Base-by-base conservation (phyloP, 2,329 filamentous ascomycete species). In the Colletotrichum cordylinicola region DNA sequence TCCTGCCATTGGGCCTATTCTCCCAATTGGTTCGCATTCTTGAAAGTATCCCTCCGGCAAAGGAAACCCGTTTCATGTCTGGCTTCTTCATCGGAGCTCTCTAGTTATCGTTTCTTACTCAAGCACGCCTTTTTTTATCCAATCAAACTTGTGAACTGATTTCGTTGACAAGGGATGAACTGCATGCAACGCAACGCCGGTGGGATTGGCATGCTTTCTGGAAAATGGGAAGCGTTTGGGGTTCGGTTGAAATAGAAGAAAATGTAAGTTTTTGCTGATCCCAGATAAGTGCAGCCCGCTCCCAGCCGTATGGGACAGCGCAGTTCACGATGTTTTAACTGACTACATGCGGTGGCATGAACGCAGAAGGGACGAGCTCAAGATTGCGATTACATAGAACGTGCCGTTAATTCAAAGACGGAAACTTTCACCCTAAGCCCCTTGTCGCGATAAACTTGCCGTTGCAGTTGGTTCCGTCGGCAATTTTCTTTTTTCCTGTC, bases 121-220 rank as follows among this genome's bases (percentile, higher is more conserved):
- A 52, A 52, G 43, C 43, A 52, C 43, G 12, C 1, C 4, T 6
- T 0, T 0, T 21, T 24, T 24, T 0, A 0, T 0, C n/a, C n/a
- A 52, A 52, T 52, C 43, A 52, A 2, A 0, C 43, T 13, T 10
- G 2, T 43, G 8, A 8, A 2, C 0, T 18, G 24, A 21, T 13
- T 21, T 1, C 10, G 12, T 52, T 4, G 0, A 21, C 43, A 52
- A 52, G n/a, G 43, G 43, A 52, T 52, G 43, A 52, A 52, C 43
- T 52, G 43, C 10, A 4, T 21, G 43, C 10, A 4, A 1, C 3
- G 13, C 43, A 8, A 52, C 13, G 10, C n/a, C 43, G n/a, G n/a
- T 2, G 43, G 43, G 6, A 52, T 21, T 6, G 6, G 13, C 10
- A 52, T 52, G n/a, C n/a, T 21, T 21, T 52, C 0, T 1, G 43